Percentiles rank a stretch among this genome's conserved stretches.
These are phyloP conservation scores for Trichoderma sp. DNA, from an alignment of 2,329 filamentous ascomycete genomes.

Conservation along the genomic window DNA sequence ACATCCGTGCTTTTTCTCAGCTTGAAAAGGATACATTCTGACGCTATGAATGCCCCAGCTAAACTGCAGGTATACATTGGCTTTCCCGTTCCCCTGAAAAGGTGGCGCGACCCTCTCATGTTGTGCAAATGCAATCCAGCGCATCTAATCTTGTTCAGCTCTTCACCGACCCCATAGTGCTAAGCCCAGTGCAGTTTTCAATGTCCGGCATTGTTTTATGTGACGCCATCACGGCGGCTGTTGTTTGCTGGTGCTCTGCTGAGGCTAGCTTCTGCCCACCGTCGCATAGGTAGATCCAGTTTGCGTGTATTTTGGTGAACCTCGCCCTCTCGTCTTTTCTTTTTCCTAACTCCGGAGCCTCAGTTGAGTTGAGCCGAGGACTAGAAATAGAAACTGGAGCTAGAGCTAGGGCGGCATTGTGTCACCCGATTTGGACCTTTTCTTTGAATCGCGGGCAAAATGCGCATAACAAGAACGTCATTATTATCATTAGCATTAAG, in stretches of 20 bases:
- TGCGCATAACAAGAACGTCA: conserved; percentile 2
- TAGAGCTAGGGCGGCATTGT: neutral
- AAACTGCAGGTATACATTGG: neutral
- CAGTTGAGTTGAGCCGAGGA: neutral
- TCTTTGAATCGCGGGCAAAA: neutral
- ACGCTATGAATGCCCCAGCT: neutral
- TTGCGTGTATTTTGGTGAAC: neutral
- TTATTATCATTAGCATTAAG: no score
- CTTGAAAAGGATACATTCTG: neutral
- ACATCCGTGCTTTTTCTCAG: neutral
- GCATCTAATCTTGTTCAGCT: conserved; percentile 18
- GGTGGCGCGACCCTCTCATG: neutral
- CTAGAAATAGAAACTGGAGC: neutral
- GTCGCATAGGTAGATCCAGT: neutral
- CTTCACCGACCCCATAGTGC: conserved; percentile 15
- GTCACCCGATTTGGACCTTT: neutral
- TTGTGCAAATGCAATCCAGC: neutral
- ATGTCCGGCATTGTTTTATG: neutral
- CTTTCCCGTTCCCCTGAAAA: neutral
- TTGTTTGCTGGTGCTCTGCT: neutral
- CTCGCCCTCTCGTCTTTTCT: neutral
- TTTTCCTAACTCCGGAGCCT: neutral
- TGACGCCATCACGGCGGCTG: neutral
- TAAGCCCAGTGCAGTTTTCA: neutral
- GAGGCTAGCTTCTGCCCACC: neutral